phyloP scores from a whole-genome alignment of 441 rosid species.

The Populus tomentosa region DNA sequence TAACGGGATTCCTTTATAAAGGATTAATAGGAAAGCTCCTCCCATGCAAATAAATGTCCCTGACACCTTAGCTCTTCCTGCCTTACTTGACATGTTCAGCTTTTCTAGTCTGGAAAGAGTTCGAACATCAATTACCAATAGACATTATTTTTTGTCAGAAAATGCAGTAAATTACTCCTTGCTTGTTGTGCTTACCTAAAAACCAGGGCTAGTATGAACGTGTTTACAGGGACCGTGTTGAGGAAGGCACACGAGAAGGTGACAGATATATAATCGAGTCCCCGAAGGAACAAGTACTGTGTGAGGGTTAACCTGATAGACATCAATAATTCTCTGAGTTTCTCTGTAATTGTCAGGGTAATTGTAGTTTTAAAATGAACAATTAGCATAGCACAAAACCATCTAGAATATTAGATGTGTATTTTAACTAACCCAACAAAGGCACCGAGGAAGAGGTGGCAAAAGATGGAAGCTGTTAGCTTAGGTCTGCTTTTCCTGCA shows the following conservation, averaged over 20 bases:
- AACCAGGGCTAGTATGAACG: slow-evolving; percentile 52
- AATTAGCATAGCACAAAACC: neutral
- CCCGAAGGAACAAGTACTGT: slow-evolving; percentile 54
- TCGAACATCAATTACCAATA: neutral
- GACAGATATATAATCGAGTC: slow-evolving; percentile 60
- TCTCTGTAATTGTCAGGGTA: neutral
- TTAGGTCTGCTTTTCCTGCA: slow-evolving; percentile 57
- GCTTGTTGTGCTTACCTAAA: slow-evolving; percentile 39
- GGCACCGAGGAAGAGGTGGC: slow-evolving; percentile 53
- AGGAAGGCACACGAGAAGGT: slow-evolving; percentile 58
- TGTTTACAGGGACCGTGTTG: slow-evolving; percentile 61
- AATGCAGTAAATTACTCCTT: neutral
- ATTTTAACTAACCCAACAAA: slow-evolving; percentile 44
- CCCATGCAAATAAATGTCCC: slow-evolving; percentile 51
- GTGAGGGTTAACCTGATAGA: slow-evolving; percentile 46
- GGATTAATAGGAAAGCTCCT: slow-evolving; percentile 43
- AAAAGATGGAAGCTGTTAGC: slow-evolving; percentile 45
- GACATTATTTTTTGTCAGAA: neutral
- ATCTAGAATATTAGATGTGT: neutral
- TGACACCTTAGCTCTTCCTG: slow-evolving; percentile 47
- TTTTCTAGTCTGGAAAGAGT: slow-evolving; percentile 41
- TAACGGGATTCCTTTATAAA: slow-evolving; percentile 51
- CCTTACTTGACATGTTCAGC: slow-evolving; percentile 30
- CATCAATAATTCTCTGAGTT: neutral
- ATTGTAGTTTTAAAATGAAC: neutral